Evolutionary conservation across 2,329 filamentous ascomycete genomes (phyloP).

Genomic region (Trichoderma sp.): DNA sequence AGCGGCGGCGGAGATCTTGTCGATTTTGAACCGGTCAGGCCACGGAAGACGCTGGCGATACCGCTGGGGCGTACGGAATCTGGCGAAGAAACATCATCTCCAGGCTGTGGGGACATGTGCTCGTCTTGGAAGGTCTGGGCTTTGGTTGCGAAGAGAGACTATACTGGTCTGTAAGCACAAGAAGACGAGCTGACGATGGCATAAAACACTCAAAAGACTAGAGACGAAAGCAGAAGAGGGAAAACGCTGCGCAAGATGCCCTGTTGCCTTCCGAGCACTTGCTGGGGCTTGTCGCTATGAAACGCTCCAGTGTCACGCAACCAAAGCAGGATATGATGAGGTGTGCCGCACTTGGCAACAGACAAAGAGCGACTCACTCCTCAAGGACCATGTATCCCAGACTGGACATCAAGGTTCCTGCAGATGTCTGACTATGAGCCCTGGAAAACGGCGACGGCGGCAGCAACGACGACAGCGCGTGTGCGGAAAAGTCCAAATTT

Average conservation of each 20-base stretch:
- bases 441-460: background rate
- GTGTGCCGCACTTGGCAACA: background rate
- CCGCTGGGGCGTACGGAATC: conserved; percentile 56
- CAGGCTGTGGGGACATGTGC: conserved; percentile 60
- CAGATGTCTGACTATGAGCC: background rate
- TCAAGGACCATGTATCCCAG: conserved; percentile 19
- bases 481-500: background rate
- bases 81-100: conserved; percentile 55
- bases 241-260: background rate
- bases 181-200: background rate
- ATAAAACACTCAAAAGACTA: background rate
- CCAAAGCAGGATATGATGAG: background rate
- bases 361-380: conserved; percentile 13
- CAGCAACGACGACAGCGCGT: background rate
- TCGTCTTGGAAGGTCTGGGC: conserved; percentile 34
- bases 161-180: conserved; percentile 7
- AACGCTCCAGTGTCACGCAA: conserved; percentile 7
- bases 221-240: background rate
- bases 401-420: conserved; percentile 20
- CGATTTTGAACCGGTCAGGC: conserved; percentile 55
- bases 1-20: conserved; percentile 50
- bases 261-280: background rate
- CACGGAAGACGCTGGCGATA: conserved; percentile 63
- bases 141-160: conserved; percentile 19
- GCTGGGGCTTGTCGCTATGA: background rate